Conservation (phyloP, 2,329 filamentous ascomycete genomes). For the Stachybotrys chartarum region DNA sequence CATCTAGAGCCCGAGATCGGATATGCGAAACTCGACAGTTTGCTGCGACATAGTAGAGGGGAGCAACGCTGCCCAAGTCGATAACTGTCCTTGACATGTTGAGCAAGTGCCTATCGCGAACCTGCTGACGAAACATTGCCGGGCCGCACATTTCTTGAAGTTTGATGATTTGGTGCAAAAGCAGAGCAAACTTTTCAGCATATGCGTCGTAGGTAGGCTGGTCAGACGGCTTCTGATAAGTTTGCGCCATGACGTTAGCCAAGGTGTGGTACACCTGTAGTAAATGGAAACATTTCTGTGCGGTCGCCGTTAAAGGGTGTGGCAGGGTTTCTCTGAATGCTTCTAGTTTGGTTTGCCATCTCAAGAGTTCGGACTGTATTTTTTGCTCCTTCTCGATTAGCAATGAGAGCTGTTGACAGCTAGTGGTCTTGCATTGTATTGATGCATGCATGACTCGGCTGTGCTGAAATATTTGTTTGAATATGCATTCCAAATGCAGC, state of each 20-base stretch:
- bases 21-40: conserved; percentile 38
- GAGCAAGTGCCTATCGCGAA: conserved; percentile 3
- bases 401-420: neutral
- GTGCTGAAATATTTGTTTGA: conserved; percentile 14
- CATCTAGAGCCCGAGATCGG: conserved; percentile 26
- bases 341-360: conserved; percentile 17
- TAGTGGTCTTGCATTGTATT: neutral
- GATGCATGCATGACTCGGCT: neutral
- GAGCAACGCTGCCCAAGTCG: conserved; percentile 37
- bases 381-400: conserved; percentile 4
- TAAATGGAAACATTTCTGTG: conserved; percentile 16
- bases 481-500: conserved; percentile 7
- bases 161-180: conserved; percentile 18
- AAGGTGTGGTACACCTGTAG: conserved; percentile 32
- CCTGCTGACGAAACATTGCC: neutral
- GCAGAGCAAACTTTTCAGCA: conserved; percentile 19
- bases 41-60: conserved; percentile 36
- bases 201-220: conserved; percentile 30
- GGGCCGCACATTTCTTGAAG: conserved; percentile 4
- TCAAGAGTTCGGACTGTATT: conserved; percentile 8
- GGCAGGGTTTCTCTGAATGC: conserved; percentile 9
- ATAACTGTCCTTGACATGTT: conserved; percentile 25
- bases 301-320: conserved; percentile 8
- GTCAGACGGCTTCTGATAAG: conserved; percentile 19
- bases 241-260: conserved; percentile 32